These are phyloP conservation scores for Lasiodiplodia theobromae DNA, from an alignment of 2,329 filamentous ascomycete genomes.

Conservation along the genomic window DNA sequence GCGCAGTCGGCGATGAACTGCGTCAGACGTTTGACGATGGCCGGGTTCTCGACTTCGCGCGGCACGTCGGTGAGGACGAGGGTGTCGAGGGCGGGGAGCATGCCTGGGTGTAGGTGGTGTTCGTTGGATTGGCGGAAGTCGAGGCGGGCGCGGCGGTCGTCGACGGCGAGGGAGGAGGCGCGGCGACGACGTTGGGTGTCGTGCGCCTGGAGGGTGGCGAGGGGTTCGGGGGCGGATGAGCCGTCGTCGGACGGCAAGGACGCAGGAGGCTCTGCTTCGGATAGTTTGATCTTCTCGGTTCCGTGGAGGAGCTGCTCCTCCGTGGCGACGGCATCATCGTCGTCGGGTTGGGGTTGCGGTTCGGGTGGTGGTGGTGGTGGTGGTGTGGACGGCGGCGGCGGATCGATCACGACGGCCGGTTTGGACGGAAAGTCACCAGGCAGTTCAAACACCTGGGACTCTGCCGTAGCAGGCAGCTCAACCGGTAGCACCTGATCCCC, in stretches of 20 bases:
- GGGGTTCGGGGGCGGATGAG: background rate
- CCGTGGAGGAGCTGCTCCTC: too few relatives aligned
- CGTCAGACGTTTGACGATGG: conserved; percentile 50
- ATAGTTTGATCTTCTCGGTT: background rate
- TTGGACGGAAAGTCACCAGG: conserved; percentile 17
- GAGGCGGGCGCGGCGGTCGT: conserved; percentile 39
- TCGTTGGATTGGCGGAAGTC: conserved; percentile 44
- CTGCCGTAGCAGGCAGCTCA: conserved; percentile 4
- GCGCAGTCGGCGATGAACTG: conserved; percentile 65
- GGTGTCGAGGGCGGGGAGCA: conserved; percentile 61
- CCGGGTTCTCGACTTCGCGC: conserved; percentile 43
- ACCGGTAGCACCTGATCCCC: conserved; percentile 39
- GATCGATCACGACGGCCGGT: conserved; percentile 36
- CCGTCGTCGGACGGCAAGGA: background rate
- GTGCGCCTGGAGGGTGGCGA: background rate
- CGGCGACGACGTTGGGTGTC: background rate
- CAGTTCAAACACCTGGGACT: conserved; percentile 6
- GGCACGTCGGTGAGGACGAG: conserved; percentile 66
- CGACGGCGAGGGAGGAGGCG: conserved; percentile 28
- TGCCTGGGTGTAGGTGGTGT: conserved; percentile 59
- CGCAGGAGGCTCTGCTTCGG: background rate
- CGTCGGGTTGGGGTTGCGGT: too few relatives aligned
- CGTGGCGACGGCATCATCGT: background rate
- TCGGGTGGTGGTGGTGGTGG: too few relatives aligned
- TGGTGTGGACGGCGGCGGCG: conserved; percentile 37